phyloP scores from a whole-genome alignment of 371 early-diverging fungal genomes.

The Conidiobolus incongruus region DNA sequence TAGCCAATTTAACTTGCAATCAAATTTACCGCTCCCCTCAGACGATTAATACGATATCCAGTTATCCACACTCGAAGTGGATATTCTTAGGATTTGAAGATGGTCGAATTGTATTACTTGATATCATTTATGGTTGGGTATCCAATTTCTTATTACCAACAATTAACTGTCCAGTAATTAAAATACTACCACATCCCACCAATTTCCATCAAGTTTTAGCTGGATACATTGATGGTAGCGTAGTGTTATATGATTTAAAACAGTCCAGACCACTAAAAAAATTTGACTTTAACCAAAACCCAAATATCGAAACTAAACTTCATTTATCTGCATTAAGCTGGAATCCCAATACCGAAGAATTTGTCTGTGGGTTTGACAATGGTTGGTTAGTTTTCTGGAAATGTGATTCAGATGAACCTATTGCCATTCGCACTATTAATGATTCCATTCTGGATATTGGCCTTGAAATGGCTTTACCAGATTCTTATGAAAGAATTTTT shows the following conservation, averaged over 20 bases:
- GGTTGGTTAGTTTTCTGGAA: constrained; percentile 3
- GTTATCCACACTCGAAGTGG: constrained; percentile 2
- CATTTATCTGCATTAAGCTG: not conserved
- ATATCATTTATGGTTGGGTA: not conserved
- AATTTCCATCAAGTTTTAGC: not conserved
- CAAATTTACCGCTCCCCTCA: not conserved
- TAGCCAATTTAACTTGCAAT: not conserved
- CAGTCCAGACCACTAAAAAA: not conserved
- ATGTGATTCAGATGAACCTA: not conserved
- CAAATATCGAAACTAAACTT: not conserved
- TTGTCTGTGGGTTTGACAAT: constrained; percentile 1
- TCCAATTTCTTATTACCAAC: not conserved
- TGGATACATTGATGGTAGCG: not conserved
- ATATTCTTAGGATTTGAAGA: not conserved
- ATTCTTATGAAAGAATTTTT: not conserved
- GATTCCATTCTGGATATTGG: too few species aligned
- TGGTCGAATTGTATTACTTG: not conserved
- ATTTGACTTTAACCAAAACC: not conserved
- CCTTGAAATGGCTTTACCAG: not conserved
- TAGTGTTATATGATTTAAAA: not conserved
- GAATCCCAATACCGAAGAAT: not conserved
- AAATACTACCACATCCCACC: not conserved
- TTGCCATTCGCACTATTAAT: not conserved
- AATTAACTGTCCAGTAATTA: not conserved
- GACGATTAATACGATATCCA: not conserved